These are phyloP conservation scores for Chamaecyparis obtusa DNA, from an alignment of 75 land plant species.

Conservation along the genomic window DNA sequence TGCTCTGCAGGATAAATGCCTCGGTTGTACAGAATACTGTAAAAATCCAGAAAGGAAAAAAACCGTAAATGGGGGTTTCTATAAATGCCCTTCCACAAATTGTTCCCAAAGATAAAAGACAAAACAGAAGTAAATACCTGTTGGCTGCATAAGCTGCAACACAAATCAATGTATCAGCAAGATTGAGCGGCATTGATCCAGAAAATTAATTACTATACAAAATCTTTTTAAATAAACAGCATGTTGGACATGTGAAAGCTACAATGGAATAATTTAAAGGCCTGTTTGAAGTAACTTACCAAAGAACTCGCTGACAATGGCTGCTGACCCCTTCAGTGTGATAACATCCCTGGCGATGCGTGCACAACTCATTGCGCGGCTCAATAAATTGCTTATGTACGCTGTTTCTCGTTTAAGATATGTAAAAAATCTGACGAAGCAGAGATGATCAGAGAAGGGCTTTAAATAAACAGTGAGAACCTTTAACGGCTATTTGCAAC, in stretches of 20 bases:
- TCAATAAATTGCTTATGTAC: neutral
- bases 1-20: slow-evolving; percentile 92
- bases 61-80: neutral
- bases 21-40: slow-evolving; percentile 89
- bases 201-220: neutral
- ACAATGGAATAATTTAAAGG: neutral
- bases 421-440: neutral
- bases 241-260: neutral
- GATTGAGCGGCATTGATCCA: neutral
- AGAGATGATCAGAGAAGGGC: neutral
- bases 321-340: slow-evolving; percentile 91
- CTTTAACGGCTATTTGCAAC: slow-evolving; percentile 5
- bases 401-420: neutral
- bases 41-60: neutral
- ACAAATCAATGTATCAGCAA: slow-evolving; percentile 12
- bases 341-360: slow-evolving; percentile 78
- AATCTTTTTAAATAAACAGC: neutral
- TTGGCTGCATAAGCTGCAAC: slow-evolving; percentile 75
- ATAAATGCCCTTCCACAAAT: neutral
- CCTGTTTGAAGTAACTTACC: slow-evolving; percentile 31
- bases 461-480: neutral
- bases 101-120: neutral
- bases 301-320: slow-evolving; percentile 97
- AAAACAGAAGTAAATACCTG: slow-evolving; percentile 28
- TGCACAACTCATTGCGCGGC: slow-evolving; percentile 46